These are phyloP conservation scores for Chalaropsis thielavioides DNA, from an alignment of 2,329 filamentous ascomycete genomes.

Conservation along the genomic window DNA sequence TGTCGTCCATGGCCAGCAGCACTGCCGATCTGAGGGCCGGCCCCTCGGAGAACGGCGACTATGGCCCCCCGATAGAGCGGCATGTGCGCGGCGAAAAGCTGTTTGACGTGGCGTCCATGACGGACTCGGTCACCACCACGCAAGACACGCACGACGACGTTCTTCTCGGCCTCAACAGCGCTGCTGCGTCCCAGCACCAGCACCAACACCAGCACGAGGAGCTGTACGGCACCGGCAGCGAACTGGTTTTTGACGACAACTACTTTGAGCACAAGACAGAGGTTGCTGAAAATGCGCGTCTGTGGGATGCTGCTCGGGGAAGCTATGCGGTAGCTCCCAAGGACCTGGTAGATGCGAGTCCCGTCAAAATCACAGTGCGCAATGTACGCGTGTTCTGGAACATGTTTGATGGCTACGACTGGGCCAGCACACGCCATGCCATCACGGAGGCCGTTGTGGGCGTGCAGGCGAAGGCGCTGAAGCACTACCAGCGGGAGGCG, in stretches of 20 bases:
- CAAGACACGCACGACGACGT: slow-evolving; percentile 28
- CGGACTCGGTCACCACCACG: slow-evolving; percentile 13
- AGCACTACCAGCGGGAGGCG: slow-evolving; percentile 35
- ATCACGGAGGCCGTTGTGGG: slow-evolving; percentile 81
- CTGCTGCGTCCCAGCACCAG: neutral
- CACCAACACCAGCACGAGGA: no score
- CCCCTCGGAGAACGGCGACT: slow-evolving; percentile 20
- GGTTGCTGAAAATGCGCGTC: slow-evolving; percentile 52
- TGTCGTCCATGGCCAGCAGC: slow-evolving; percentile 11
- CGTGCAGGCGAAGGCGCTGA: slow-evolving; percentile 67
- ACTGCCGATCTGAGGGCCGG: slow-evolving; percentile 24
- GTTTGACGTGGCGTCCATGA: slow-evolving; percentile 31
- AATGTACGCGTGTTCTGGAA: slow-evolving; percentile 97
- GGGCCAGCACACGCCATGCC: slow-evolving; percentile 71
- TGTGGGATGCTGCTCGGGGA: slow-evolving; percentile 68
- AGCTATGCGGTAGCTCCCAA: slow-evolving; percentile 54
- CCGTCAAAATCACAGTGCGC: slow-evolving; percentile 62
- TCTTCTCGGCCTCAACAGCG: slow-evolving; percentile 21
- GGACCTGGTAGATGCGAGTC: slow-evolving; percentile 47
- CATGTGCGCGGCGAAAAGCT: slow-evolving; percentile 27
- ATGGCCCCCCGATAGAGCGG: neutral
- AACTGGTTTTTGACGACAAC: slow-evolving; percentile 61
- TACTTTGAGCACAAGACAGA: slow-evolving; percentile 55
- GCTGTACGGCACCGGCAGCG: slow-evolving; percentile 30
- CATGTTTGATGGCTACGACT: slow-evolving; percentile 93